These are phyloP conservation scores for Tulasnella sp. DNA, from an alignment of 768 basidiomycete species.

Conservation along the genomic window DNA sequence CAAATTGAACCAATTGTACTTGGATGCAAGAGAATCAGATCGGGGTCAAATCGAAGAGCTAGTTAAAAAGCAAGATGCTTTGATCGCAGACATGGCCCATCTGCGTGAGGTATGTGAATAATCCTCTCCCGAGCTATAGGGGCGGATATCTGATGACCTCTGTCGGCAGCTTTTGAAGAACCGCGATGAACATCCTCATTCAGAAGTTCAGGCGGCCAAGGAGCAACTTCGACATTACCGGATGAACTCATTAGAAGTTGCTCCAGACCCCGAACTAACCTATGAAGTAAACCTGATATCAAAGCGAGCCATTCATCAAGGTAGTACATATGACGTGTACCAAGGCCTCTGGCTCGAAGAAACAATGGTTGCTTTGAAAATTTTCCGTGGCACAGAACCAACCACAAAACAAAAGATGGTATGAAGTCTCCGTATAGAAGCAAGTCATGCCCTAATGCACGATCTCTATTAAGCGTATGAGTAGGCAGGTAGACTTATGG, in stretches of 20 bases:
- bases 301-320: slow-evolving; percentile 2
- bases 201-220: too few species aligned
- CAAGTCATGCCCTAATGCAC: background rate
- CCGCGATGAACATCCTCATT: background rate
- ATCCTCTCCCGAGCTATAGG: background rate
- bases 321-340: slow-evolving; percentile 7
- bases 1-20: slow-evolving; percentile 5
- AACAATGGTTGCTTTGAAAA: slow-evolving; percentile 3
- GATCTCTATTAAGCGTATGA: too few species aligned
- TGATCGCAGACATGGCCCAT: background rate
- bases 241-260: too few species aligned
- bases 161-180: background rate
- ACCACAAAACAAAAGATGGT: background rate
- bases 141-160: background rate
- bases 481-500: too few species aligned
- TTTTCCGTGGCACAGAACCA: slow-evolving; percentile 1
- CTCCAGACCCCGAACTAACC: background rate
- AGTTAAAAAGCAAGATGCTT: background rate
- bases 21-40: background rate
- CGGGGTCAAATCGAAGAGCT: background rate
- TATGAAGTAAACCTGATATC: slow-evolving; percentile 4
- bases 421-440: background rate
- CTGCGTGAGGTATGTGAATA: slow-evolving; percentile 3
- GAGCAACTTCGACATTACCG: too few species aligned
- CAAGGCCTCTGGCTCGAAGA: slow-evolving; percentile 11